Conservation (phyloP, 2,329 filamentous ascomycete genomes). For the Colletotrichum lini region DNA sequence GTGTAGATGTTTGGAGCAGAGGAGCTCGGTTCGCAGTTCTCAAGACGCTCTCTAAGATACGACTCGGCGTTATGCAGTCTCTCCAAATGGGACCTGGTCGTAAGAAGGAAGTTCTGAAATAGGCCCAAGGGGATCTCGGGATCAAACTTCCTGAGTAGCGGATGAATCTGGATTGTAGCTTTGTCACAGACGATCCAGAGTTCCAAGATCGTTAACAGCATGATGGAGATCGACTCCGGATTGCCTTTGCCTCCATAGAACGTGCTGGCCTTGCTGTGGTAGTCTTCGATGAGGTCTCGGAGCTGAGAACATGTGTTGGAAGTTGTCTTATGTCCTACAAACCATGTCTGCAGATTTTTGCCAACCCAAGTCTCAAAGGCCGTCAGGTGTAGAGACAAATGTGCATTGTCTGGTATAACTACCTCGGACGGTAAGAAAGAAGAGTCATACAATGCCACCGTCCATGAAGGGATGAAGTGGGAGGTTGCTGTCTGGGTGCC, state of each 20-base stretch:
- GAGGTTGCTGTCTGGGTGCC: neutral
- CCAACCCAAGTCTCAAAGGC: constrained; percentile 63
- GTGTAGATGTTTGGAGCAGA: constrained; percentile 51
- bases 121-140: constrained; percentile 58
- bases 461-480: constrained; percentile 15
- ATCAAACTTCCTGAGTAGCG: constrained; percentile 62
- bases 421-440: neutral
- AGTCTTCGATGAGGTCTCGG: constrained; percentile 49
- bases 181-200: constrained; percentile 72
- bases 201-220: constrained; percentile 70
- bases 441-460: neutral
- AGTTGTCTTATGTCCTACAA: neutral
- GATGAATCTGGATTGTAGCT: constrained; percentile 54
- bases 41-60: constrained; percentile 57
- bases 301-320: constrained; percentile 48
- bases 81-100: constrained; percentile 59
- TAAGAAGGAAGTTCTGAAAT: constrained; percentile 62
- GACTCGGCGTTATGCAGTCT: constrained; percentile 62
- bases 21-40: constrained; percentile 43
- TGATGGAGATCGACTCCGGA: constrained; percentile 65
- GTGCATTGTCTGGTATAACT: neutral
- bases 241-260: constrained; percentile 54
- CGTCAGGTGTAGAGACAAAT: neutral
- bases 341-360: neutral
- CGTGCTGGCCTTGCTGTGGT: constrained; percentile 48